Conservation (phyloP, 2,329 filamentous ascomycete species). For the Aphanocladium album region DNA sequence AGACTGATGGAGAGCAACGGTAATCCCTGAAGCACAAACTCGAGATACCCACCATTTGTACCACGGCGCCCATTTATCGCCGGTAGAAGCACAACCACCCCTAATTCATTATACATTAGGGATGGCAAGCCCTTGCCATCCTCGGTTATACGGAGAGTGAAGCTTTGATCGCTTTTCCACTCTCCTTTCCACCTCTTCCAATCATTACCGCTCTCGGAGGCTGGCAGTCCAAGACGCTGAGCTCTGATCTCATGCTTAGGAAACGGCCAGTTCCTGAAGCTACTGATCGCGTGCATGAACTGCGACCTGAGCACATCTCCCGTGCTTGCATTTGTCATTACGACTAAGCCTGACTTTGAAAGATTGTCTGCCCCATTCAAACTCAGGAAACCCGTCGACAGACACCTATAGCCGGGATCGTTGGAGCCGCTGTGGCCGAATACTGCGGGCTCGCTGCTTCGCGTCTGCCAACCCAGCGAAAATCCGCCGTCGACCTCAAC, state of each 20-base stretch:
- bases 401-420: conserved; percentile 17
- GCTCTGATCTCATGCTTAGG: not conserved
- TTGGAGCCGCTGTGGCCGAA: conserved; percentile 20
- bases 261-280: conserved; percentile 12
- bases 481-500: conserved; percentile 13
- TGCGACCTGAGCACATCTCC: conserved; percentile 8
- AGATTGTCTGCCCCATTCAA: conserved; percentile 3
- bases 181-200: conserved; percentile 9
- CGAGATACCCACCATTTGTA: not conserved
- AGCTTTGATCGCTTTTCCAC: not conserved
- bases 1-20: not conserved
- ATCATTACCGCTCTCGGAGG: not conserved
- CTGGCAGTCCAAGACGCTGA: not conserved
- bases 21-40: not conserved
- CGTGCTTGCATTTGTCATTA: conserved; percentile 19
- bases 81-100: not conserved
- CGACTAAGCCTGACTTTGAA: conserved; percentile 16
- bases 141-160: not conserved
- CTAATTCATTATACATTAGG: not conserved
- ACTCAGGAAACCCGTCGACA: conserved; percentile 15
- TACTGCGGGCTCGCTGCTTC: not conserved
- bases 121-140: not conserved
- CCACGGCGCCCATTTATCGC: not conserved
- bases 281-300: conserved; percentile 9
- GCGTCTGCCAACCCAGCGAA: conserved; percentile 18